Percentiles rank a stretch among this genome's conserved stretches.
These are phyloP conservation scores for Streptanthus diversifolius DNA, from an alignment of 345 rosid species.

Conservation along the genomic window DNA sequence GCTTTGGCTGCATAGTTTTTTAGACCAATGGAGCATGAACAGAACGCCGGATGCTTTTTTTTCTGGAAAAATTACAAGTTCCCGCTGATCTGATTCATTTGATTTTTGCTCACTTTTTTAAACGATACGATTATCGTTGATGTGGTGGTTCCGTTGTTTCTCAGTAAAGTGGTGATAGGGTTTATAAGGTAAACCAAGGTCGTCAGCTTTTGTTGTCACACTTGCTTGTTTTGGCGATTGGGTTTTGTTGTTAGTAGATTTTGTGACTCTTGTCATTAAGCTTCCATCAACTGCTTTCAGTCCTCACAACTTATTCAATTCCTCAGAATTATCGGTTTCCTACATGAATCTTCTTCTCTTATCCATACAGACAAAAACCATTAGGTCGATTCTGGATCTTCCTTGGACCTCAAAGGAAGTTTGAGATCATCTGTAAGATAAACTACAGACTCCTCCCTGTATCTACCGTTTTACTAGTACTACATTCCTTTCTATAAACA, in stretches of 20 bases:
- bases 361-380: not conserved
- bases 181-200: not conserved
- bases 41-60: not conserved
- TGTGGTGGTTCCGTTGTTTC: not conserved
- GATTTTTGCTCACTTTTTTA: no score
- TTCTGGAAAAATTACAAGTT: not conserved
- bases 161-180: not conserved
- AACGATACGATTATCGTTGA: slow-evolving; percentile 7
- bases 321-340: no score
- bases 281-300: not conserved
- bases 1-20: not conserved
- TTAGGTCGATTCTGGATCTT: not conserved
- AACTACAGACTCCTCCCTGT: not conserved
- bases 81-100: not conserved
- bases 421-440: not conserved
- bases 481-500: not conserved
- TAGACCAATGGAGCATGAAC: not conserved
- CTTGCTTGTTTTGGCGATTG: not conserved
- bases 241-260: not conserved
- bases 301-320: not conserved
- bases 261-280: not conserved
- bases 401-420: slow-evolving; percentile 3
- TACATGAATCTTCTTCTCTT: not conserved
- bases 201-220: not conserved
- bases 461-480: slow-evolving; percentile 1